Base-by-base conservation (phyloP, 2,329 filamentous ascomycete genomes). In the Canariomyces notabilis region DNA sequence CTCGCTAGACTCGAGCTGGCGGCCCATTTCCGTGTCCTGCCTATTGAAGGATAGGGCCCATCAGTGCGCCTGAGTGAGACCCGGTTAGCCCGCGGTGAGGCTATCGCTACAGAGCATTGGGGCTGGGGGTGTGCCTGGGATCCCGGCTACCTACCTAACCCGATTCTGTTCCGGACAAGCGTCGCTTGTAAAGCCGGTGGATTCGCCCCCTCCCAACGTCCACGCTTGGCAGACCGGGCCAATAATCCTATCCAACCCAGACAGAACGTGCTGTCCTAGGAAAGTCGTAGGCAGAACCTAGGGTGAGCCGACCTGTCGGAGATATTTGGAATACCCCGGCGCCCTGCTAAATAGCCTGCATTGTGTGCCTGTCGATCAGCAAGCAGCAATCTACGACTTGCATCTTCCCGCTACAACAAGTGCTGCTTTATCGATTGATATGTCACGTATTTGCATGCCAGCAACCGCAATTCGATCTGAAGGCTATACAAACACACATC, bases 131-230 rank as follows among this genome's bases (percentile, higher is more conserved):
- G 33, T 11, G 37, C 18, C 26, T 26, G 26, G 38, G n/a, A 21
- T 29, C 4, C 16, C 16, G 22, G 33, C n/a, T n/a, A n/a, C n/a
- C n/a, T n/a, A n/a, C n/a, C 44, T 47, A 42, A 32, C 39, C 42
- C 15, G 35, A 33, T 49, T 51, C 38, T 41, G 9, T 12, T 29
- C 9, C 26, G 26, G 26, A 29, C n/a, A n/a, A 9, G 26, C 3
- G 7, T 8, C 7, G 26, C 26, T n/a, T n/a, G n/a, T n/a, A n/a
- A n/a, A n/a, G 7, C 9, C 26, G 14, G 26, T 11, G 26, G 4
- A 29, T 29, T 12, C 26, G 14, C 3, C 26, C 26, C 26, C 26
- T 8, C 26, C 3, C 9, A 12, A 12, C 8, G 9, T 8, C 26
- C 26, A 12, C 26, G 9, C 9, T 12, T 29, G 26, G 26, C 26